Conservation (phyloP, 1,139 yeast genomes). For the Sugiyamaella japonica region DNA sequence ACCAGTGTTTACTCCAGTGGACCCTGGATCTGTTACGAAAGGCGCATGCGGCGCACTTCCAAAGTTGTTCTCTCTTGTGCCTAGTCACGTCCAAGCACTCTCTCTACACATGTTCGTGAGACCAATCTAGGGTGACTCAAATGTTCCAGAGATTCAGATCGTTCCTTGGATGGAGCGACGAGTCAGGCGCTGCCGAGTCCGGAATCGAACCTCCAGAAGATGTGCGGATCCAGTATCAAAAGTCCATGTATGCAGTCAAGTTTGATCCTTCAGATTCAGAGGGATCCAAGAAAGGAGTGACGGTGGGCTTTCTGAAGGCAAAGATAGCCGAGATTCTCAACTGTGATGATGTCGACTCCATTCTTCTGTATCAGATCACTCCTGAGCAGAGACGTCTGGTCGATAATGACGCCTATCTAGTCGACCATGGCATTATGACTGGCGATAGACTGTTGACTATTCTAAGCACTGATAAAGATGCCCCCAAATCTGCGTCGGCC, state of each 20-base stretch:
- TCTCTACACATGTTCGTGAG: too few relatives aligned
- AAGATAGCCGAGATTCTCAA: slow-evolving; percentile 48
- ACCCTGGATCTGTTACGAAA: neutral
- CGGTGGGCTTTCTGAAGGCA: slow-evolving; percentile 58
- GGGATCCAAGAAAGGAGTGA: slow-evolving; percentile 43
- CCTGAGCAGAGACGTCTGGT: slow-evolving; percentile 34
- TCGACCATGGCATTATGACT: slow-evolving; percentile 36
- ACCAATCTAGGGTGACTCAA: neutral
- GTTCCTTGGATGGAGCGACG: slow-evolving; percentile 12
- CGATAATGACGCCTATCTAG: slow-evolving; percentile 36
- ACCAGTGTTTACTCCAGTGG: neutral
- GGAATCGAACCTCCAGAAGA: slow-evolving; percentile 1
- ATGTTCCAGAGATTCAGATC: slow-evolving; percentile 13
- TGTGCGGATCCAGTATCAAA: slow-evolving; percentile 19
- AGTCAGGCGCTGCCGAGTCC: neutral
- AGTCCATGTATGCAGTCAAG: slow-evolving; percentile 15
- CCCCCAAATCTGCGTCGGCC: slow-evolving; percentile 23
- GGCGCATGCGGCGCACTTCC: slow-evolving; percentile 1
- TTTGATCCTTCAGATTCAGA: slow-evolving; percentile 15
- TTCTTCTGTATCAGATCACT: slow-evolving; percentile 36
- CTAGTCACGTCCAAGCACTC: too few relatives aligned
- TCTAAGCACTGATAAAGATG: slow-evolving; percentile 19
- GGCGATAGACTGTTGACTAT: slow-evolving; percentile 38
- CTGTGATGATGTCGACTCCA: slow-evolving; percentile 47
- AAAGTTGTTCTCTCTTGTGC: neutral